These are phyloP conservation scores for Shiraia sp. DNA, from an alignment of 2,329 filamentous ascomycete species.

Conservation along the genomic window DNA sequence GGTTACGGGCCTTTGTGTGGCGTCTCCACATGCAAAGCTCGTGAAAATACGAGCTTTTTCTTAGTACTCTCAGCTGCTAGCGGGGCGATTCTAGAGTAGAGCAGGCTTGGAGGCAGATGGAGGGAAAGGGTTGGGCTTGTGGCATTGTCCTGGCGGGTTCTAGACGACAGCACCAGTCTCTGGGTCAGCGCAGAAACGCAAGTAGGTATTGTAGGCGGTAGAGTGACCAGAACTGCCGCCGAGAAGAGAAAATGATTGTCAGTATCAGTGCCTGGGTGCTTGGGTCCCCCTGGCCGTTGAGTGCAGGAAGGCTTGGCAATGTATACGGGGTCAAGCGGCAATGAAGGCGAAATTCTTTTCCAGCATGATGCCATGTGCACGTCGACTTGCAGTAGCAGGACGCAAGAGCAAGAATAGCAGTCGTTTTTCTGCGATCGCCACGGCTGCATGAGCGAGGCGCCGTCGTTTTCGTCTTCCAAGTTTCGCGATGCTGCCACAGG, in stretches of 20 bases:
- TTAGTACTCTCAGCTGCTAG: slow-evolving; percentile 13
- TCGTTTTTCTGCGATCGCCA: too few species aligned
- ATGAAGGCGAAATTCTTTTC: slow-evolving; percentile 12
- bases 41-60: slow-evolving; percentile 20
- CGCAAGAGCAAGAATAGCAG: slow-evolving; percentile 2
- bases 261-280: too few species aligned
- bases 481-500: too few species aligned
- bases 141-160: too few species aligned
- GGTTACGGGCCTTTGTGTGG: slow-evolving; percentile 16
- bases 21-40: slow-evolving; percentile 21
- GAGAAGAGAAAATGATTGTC: too few species aligned
- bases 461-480: background rate
- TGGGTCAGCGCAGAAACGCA: too few species aligned
- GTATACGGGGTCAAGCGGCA: slow-evolving; percentile 14
- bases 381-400: slow-evolving; percentile 6
- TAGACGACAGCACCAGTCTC: too few species aligned
- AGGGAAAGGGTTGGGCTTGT: slow-evolving; percentile 12
- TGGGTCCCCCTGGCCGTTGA: too few species aligned
- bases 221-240: too few species aligned
- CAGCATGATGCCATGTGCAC: slow-evolving; percentile 19
- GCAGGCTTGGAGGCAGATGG: background rate
- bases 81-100: too few species aligned
- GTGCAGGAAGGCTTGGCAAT: too few species aligned
- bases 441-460: background rate
- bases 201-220: too few species aligned